phyloP scores from a whole-genome alignment of 1,139 yeast species.

The Suzukiozyma palmioleophila region DNA sequence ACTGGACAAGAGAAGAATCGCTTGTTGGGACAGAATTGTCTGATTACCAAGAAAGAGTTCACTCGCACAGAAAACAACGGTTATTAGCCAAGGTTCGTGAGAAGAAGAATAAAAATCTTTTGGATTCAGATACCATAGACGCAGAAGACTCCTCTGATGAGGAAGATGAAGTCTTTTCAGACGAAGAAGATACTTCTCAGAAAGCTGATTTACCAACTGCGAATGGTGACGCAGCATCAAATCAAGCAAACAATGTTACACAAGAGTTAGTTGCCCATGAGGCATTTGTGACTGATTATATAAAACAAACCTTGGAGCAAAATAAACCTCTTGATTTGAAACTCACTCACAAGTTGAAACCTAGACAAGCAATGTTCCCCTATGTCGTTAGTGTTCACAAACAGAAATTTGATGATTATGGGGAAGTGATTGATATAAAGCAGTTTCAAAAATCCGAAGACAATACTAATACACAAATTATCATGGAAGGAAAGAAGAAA shows the following conservation, averaged over 20 bases:
- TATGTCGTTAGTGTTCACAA: slow-evolving; percentile 42
- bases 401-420: slow-evolving; percentile 78
- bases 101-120: slow-evolving; percentile 49
- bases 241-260: slow-evolving; percentile 10
- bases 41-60: slow-evolving; percentile 43
- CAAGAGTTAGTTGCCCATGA: slow-evolving; percentile 39
- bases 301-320: slow-evolving; percentile 35
- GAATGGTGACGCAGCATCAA: slow-evolving; percentile 6
- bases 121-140: slow-evolving; percentile 38
- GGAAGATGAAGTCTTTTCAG: slow-evolving; percentile 24
- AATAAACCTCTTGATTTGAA: slow-evolving; percentile 56
- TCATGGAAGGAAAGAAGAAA: slow-evolving; percentile 29
- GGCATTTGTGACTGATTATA: slow-evolving; percentile 37
- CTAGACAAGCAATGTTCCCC: slow-evolving; percentile 79
- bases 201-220: slow-evolving; percentile 8
- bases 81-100: slow-evolving; percentile 53
- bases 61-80: slow-evolving; percentile 39
- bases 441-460: slow-evolving; percentile 65
- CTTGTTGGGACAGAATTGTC: slow-evolving; percentile 48
- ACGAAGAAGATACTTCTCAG: slow-evolving; percentile 13
- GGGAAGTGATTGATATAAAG: slow-evolving; percentile 60
- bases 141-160: slow-evolving; percentile 39
- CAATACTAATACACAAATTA: slow-evolving; percentile 30
- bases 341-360: slow-evolving; percentile 51
- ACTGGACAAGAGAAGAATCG: slow-evolving; percentile 44